Conservation (phyloP, 805 yeast species). For the Saccharomyces mikatae region DNA sequence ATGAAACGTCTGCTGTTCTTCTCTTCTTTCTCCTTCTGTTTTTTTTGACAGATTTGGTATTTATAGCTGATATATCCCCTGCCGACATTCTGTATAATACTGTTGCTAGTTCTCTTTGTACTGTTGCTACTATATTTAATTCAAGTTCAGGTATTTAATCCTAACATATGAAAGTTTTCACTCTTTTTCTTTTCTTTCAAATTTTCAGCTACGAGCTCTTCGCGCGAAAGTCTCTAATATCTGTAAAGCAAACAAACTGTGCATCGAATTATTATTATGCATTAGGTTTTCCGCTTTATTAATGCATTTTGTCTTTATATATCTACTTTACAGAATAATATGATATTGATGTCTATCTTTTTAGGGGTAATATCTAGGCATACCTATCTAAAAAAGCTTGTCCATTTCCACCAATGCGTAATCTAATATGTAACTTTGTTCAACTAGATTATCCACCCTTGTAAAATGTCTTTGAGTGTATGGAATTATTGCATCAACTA, state of each 20-base stretch:
- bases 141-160: neutral
- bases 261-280: neutral
- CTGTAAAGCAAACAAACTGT: neutral
- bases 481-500: conserved; percentile 73
- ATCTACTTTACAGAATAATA: neutral
- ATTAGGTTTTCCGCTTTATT: neutral
- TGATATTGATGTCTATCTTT: neutral
- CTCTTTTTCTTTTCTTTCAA: neutral
- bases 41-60: conserved; percentile 18
- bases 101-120: neutral
- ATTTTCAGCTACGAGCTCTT: neutral
- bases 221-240: neutral
- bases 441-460: conserved; percentile 71
- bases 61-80: conserved; percentile 14
- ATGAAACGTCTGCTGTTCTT: conserved; percentile 71
- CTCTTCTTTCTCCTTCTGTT: conserved; percentile 66
- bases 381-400: conserved; percentile 24
- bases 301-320: neutral
- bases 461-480: conserved; percentile 79
- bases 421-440: conserved; percentile 79
- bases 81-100: conserved; percentile 15
- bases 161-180: neutral
- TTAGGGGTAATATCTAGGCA: neutral
- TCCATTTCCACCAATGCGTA: conserved; percentile 76
- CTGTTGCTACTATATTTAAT: neutral